phyloP scores from a whole-genome alignment of 768 basidiomycete species.

The Phlegmacium glaucopus region DNA sequence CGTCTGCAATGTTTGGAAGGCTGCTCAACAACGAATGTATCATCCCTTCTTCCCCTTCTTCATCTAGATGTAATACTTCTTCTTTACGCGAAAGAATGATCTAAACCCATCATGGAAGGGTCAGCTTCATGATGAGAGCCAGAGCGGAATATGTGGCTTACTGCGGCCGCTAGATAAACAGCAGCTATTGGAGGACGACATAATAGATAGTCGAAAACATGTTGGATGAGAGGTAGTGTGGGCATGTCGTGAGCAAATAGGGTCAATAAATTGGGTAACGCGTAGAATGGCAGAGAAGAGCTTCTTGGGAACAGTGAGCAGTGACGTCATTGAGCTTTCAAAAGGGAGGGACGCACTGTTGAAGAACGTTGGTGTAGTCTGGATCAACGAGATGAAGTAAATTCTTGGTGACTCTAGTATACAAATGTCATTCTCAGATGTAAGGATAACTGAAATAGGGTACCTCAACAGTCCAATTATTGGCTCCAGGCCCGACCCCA shows the following conservation, averaged over 20 bases:
- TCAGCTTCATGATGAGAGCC: neutral
- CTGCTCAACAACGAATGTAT: slow-evolving; percentile 69
- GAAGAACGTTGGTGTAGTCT: slow-evolving; percentile 61
- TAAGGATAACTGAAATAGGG: neutral
- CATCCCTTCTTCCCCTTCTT: slow-evolving; percentile 80
- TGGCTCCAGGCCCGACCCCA: slow-evolving; percentile 83
- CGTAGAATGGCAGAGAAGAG: slow-evolving; percentile 83
- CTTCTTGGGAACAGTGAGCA: slow-evolving; percentile 35
- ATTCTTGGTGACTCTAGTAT: slow-evolving; percentile 64
- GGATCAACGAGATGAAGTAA: slow-evolving; percentile 71
- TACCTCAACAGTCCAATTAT: slow-evolving; percentile 78
- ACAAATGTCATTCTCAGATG: neutral
- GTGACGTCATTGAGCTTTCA: neutral
- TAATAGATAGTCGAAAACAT: slow-evolving; percentile 88
- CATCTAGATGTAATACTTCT: slow-evolving; percentile 56
- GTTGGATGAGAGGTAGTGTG: slow-evolving; percentile 84
- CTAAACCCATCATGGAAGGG: slow-evolving; percentile 34
- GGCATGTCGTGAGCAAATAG: slow-evolving; percentile 93
- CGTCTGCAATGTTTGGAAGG: slow-evolving; percentile 58
- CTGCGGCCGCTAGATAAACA: slow-evolving; percentile 82
- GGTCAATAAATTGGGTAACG: slow-evolving; percentile 86
- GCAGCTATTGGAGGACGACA: slow-evolving; percentile 76
- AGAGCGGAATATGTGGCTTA: slow-evolving; percentile 35
- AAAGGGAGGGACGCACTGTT: slow-evolving; percentile 43
- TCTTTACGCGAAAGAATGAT: slow-evolving; percentile 70